phyloP scores from a whole-genome alignment of 805 yeast species.

The Yamadazyma akitaensis region DNA sequence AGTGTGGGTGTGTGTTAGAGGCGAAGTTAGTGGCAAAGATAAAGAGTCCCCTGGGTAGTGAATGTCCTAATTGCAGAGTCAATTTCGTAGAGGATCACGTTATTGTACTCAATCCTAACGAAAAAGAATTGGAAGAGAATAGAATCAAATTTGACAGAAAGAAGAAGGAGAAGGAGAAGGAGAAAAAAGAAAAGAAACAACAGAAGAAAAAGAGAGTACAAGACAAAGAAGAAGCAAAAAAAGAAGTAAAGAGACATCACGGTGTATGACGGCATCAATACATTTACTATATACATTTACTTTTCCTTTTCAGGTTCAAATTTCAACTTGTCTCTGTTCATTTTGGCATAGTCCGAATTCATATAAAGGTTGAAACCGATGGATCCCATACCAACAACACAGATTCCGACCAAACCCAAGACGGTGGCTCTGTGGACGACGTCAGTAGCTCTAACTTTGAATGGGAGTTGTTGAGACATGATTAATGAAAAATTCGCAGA shows the following conservation, averaged over 20 bases:
- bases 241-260: not conserved
- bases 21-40: conserved; percentile 21
- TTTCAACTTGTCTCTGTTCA: conserved; percentile 39
- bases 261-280: not conserved
- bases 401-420: conserved; percentile 39
- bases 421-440: conserved; percentile 42
- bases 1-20: conserved; percentile 39
- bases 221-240: not conserved
- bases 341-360: conserved; percentile 41
- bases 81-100: conserved; percentile 26
- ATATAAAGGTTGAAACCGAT: conserved; percentile 39
- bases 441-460: conserved; percentile 43
- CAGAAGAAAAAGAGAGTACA: conserved; percentile 1
- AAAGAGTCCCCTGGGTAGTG: conserved; percentile 6
- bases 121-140: not conserved
- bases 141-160: conserved; percentile 25
- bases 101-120: conserved; percentile 28
- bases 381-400: conserved; percentile 39
- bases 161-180: conserved; percentile 9
- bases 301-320: conserved; percentile 21
- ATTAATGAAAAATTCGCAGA: conserved; percentile 2
- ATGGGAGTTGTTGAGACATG: conserved; percentile 32
- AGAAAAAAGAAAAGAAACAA: not conserved
- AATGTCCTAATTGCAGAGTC: conserved; percentile 32
- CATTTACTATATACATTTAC: conserved; percentile 2